These are phyloP conservation scores for Solanum dulcamara DNA, from an alignment of 257 asterid genomes.

Conservation along the genomic window DNA sequence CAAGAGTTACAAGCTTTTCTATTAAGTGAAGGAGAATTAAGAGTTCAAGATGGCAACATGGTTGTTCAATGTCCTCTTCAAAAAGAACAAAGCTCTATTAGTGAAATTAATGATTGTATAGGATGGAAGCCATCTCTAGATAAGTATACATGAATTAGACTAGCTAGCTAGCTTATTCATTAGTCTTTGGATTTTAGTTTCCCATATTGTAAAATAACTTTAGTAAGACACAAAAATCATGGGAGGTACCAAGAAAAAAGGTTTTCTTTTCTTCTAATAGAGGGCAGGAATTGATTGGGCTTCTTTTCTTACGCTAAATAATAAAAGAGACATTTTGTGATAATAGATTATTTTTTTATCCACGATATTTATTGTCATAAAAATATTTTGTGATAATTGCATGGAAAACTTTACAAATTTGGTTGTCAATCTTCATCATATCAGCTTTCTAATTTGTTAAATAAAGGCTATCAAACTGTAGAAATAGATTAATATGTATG, in stretches of 20 bases:
- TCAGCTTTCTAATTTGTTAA: not conserved
- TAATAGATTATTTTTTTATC: too few species aligned
- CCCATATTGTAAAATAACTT: not conserved
- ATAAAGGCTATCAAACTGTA: too few species aligned
- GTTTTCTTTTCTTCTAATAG: not conserved
- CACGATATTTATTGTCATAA: too few species aligned
- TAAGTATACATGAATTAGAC: not conserved
- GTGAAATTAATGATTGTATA: not conserved
- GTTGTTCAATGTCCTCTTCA: constrained; percentile 20
- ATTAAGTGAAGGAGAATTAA: constrained; percentile 30
- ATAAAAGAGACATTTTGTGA: too few species aligned
- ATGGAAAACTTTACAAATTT: not conserved
- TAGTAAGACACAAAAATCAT: not conserved
- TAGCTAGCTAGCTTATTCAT: not conserved
- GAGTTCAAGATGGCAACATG: constrained; percentile 22
- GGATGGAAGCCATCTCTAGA: too few species aligned
- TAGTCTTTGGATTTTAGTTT: not conserved
- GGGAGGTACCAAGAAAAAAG: not conserved
- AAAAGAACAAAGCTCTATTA: constrained; percentile 1
- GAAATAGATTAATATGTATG: not conserved
- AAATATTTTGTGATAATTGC: too few species aligned
- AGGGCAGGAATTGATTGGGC: not conserved
- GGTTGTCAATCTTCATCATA: not conserved
- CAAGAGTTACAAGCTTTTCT: constrained; percentile 47
- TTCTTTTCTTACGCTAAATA: not conserved